These are phyloP conservation scores for Xylaria nigripes DNA, from an alignment of 495 filamentous ascomycete genomes.

Conservation along the genomic window DNA sequence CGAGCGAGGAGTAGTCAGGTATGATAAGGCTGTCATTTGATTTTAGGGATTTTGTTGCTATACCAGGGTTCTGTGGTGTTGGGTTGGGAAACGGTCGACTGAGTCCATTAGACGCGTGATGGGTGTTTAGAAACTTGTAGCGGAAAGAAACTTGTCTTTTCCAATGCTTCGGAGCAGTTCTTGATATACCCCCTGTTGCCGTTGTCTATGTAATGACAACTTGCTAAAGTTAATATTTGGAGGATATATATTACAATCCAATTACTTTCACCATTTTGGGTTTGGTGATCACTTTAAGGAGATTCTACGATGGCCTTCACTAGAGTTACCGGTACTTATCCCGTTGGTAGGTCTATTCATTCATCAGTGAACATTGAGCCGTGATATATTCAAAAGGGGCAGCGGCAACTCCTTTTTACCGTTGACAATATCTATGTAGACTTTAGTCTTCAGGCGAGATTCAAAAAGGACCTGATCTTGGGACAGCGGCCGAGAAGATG, in stretches of 20 bases:
- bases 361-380: too few species aligned
- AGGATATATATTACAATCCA: neutral
- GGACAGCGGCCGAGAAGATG: too few species aligned
- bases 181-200: conserved; percentile 8
- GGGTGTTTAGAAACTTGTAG: conserved; percentile 1
- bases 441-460: too few species aligned
- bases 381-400: too few species aligned
- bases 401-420: too few species aligned
- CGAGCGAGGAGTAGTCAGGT: conserved; percentile 11
- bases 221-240: neutral
- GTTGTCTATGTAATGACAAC: neutral
- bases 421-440: too few species aligned
- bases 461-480: too few species aligned
- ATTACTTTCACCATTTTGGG: neutral
- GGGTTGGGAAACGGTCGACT: neutral
- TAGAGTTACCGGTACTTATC: too few species aligned
- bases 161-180: neutral
- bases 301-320: neutral
- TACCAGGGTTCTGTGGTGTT: conserved; percentile 1
- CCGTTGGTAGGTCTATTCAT: too few species aligned
- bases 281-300: neutral
- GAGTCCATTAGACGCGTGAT: neutral
- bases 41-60: neutral
- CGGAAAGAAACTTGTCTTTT: neutral
- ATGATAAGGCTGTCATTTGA: neutral